Evolutionary conservation across 108 stramenopile species (phyloP).

Genomic region (Skeletonema tropicum): DNA sequence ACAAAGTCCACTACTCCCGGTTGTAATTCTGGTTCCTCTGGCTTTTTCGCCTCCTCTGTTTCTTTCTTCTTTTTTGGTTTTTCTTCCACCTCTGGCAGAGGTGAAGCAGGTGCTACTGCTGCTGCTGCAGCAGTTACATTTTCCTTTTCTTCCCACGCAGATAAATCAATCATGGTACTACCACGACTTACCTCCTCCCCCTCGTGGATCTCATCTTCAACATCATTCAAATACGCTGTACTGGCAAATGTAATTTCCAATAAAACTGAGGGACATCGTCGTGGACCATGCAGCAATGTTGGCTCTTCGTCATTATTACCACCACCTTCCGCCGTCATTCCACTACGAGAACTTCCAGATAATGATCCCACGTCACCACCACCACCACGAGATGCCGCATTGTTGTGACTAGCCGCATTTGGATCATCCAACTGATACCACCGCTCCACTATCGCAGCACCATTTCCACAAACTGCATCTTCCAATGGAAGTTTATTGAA

Average conservation of each 20-base stretch:
- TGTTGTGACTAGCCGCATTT: background rate
- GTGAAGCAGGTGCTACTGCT: background rate
- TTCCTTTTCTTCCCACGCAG: slow-evolving; percentile 8
- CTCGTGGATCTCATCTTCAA: slow-evolving; percentile 66
- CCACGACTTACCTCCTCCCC: slow-evolving; percentile 22
- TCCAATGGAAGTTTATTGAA: slow-evolving; percentile 63
- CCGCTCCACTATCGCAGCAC: slow-evolving; percentile 63
- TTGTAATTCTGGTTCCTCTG: slow-evolving; percentile 70
- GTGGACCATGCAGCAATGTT: slow-evolving; percentile 34
- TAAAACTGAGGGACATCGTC: slow-evolving; percentile 76
- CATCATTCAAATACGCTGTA: slow-evolving; percentile 56
- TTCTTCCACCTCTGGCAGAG: slow-evolving; percentile 14
- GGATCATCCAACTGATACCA: slow-evolving; percentile 71
- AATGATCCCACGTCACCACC: too few species aligned
- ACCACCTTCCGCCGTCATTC: slow-evolving; percentile 1
- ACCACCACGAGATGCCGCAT: too few species aligned
- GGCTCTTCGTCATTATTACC: background rate
- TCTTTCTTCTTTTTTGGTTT: slow-evolving; percentile 16
- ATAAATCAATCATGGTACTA: slow-evolving; percentile 11
- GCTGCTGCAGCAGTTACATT: background rate
- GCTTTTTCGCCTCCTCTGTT: slow-evolving; percentile 32
- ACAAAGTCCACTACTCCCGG: slow-evolving; percentile 83
- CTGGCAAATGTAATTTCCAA: slow-evolving; percentile 74
- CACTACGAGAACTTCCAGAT: too few species aligned
- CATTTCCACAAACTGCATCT: slow-evolving; percentile 37